Evolutionary conservation across 495 filamentous ascomycete genomes (phyloP).

Genomic region (Clohesyomyces aquaticus): DNA sequence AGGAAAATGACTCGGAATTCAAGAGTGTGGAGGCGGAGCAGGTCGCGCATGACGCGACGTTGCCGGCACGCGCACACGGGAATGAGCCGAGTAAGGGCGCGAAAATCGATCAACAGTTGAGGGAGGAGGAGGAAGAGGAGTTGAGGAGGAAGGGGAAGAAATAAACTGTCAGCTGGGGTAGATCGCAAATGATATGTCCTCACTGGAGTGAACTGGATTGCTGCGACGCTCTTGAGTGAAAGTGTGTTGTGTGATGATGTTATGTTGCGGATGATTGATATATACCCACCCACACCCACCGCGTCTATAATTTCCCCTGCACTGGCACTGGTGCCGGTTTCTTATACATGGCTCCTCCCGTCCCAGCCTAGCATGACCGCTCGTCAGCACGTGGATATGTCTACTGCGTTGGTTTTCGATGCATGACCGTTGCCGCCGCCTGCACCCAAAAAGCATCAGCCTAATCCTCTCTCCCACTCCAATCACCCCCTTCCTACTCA

Average conservation of each 20-base stretch:
- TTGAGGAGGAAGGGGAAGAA: conserved; percentile 50
- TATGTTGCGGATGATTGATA: too few relatives aligned
- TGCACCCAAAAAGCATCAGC: conserved; percentile 28
- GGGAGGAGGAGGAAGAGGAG: conserved; percentile 50
- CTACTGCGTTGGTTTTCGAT: conserved; percentile 48
- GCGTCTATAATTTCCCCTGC: conserved; percentile 13
- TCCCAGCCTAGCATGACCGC: conserved; percentile 43
- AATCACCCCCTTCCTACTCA: too few relatives aligned
- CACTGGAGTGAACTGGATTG: too few relatives aligned
- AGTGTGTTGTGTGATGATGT: not conserved
- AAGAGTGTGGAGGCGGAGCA: conserved; percentile 53
- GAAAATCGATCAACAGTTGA: conserved; percentile 51
- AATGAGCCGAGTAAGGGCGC: conserved; percentile 54
- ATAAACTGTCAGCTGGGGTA: conserved; percentile 5
- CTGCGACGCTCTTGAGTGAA: not conserved
- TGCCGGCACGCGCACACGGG: conserved; percentile 47
- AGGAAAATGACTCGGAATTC: conserved; percentile 41
- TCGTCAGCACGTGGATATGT: not conserved
- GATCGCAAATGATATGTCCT: not conserved
- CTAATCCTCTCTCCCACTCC: too few relatives aligned
- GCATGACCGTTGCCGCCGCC: conserved; percentile 60
- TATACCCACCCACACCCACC: not conserved
- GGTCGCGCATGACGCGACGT: conserved; percentile 46
- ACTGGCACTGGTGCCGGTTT: too few relatives aligned
- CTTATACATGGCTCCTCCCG: conserved; percentile 48